Evolutionary conservation across 345 rosid species (phyloP).

Genomic region (Murraya koenigii): DNA sequence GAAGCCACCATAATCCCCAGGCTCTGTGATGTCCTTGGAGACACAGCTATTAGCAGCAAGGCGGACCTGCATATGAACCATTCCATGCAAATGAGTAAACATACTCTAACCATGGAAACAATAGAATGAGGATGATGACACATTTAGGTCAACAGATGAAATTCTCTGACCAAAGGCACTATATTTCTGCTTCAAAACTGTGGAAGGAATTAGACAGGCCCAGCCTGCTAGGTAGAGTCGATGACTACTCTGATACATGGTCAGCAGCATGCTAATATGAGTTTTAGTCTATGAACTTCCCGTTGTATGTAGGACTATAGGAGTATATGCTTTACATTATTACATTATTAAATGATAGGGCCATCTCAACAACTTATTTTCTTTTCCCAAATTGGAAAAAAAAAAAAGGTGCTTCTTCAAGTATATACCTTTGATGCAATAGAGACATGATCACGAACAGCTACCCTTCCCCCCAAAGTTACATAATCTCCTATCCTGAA

Average conservation of each 20-base stretch:
- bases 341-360: neutral
- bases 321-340: neutral
- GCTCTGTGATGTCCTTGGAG: slow-evolving; percentile 64
- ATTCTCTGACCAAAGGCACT: too few species aligned
- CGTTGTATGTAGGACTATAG: neutral
- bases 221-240: neutral
- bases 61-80: slow-evolving; percentile 46
- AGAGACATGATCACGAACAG: slow-evolving; percentile 67
- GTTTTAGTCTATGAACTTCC: neutral
- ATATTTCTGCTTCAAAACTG: neutral
- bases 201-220: neutral
- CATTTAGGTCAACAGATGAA: neutral
- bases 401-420: neutral
- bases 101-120: neutral
- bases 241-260: neutral
- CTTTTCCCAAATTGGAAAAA: neutral
- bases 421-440: slow-evolving; percentile 62
- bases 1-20: slow-evolving; percentile 89
- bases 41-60: slow-evolving; percentile 80
- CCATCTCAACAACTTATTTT: neutral
- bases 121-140: neutral
- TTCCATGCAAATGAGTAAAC: neutral
- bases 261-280: neutral
- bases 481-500: slow-evolving; percentile 69
- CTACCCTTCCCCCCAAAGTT: slow-evolving; percentile 66